Conservation (phyloP, 106 monocot species). For the Cymbidium sinense region DNA sequence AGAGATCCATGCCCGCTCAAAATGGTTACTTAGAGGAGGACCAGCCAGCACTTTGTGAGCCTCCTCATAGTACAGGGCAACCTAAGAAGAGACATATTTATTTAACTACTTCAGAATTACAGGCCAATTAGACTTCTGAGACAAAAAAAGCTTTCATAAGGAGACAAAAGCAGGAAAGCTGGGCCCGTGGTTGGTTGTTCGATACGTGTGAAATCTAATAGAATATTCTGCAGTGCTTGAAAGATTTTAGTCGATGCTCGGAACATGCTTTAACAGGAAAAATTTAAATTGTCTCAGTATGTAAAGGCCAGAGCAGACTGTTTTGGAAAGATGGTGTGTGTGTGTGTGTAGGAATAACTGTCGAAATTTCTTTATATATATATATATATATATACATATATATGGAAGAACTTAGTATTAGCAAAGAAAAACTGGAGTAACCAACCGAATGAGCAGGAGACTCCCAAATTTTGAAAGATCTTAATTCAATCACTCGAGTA, state of each 20-base stretch:
- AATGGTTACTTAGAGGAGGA: too few species aligned
- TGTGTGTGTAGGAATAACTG: too few species aligned
- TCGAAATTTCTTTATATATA: too few species aligned
- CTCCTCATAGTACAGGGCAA: conserved; percentile 40
- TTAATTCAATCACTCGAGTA: too few species aligned
- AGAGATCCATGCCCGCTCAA: too few species aligned
- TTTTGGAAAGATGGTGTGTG: too few species aligned
- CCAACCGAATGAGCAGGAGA: neutral
- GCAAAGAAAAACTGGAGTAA: neutral
- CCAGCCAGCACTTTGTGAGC: conserved; percentile 8
- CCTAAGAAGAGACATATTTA: conserved; percentile 15
- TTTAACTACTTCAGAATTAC: neutral
- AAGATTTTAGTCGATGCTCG: neutral
- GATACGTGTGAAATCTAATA: neutral
- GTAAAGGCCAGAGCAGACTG: neutral
- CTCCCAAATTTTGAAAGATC: neutral
- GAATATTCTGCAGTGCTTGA: neutral
- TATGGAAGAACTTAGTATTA: neutral
- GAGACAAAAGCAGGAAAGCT: neutral
- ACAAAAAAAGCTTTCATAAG: neutral
- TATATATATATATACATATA: too few species aligned
- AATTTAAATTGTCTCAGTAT: neutral
- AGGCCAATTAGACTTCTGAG: neutral
- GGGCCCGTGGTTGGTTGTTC: neutral
- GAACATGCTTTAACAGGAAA: neutral